Evolutionary conservation across 1,284 basidiomycete genomes (phyloP), one percentile per base, ranked within the genome.

Genomic region (Schizopora paradoxa): DNA sequence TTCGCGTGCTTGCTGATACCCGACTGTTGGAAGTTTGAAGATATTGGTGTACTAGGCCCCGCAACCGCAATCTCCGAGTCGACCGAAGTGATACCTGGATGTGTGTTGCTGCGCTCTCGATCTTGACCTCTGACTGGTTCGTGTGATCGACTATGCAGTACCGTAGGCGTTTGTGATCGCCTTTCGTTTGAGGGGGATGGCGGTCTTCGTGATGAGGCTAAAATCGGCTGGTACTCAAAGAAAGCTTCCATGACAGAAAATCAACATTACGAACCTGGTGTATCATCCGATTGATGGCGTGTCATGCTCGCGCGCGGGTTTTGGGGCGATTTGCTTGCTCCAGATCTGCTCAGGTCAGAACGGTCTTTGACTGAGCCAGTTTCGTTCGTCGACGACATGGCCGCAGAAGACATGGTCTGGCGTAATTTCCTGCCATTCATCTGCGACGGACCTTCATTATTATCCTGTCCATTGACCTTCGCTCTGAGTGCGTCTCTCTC

Each of bases 401-500:
- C 29, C 8, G 46, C n/a, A 11, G 43, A 23, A 3, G 51, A 38
- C 18, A 34, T 44, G 14, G 44, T 46, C 23, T 37, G 38, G 7
- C 35, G 43, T 23, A 31, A 16, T 32, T 37, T 58, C 56, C 18
- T 60, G 45, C 58, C 61, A 52, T 67, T 65, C 45, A 56, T 57
- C 29, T 63, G 64, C 41, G 59, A 56, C 37, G 60, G 58, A 11
- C 58, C 58, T 28, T 59, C 60, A 25, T 62, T 49, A 29, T 65
- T 43, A 26, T 56, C 56, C 44, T 68, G 66, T 22, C 64, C 63
- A 51, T 69, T 62, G 5, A 84, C 61, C 51, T 70, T 74, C 38
- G 60, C 52, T 56, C 77, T 81, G 59, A 77, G 82, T 3, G 68
- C 61, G 57, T 91, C 90, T n/a, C 90, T 75, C 60, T 92, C 90